Base-by-base conservation (phyloP, 768 basidiomycete species). In the Leccinum boreale region DNA sequence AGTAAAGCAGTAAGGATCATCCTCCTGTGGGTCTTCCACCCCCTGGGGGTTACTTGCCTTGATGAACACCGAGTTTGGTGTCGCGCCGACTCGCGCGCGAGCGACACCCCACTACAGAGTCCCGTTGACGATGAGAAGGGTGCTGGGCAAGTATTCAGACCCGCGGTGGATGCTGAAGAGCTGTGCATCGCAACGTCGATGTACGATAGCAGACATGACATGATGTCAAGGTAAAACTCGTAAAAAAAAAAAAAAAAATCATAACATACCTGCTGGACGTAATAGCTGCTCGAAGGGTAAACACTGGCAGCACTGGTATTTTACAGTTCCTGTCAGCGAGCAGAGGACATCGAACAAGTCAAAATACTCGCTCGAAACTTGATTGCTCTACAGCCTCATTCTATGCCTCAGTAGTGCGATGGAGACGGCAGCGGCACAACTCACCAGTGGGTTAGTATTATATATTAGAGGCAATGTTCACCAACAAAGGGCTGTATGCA, bases 61-160 rank as follows among this genome's bases (percentile, higher is more conserved):
- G 72, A 87, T 80, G 58, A 82, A 80, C 65, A 0, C 69, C 66
- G 31, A 58, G 45, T 1, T 52, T 52, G 7, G 31, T 35, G 8
- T 65, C 70, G 3, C 60, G 29, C 29, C 29, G 29, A 29, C 29
- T 29, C 29, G 29, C 29, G 29, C 29, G 29, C 11, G 67, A 3
- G 74, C 72, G 58, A 86, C 80, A 61, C 83, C 85, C 86, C 86
- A 88, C 70, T 81, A 81, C 2, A 84, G 66, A 3, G 83, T 81
- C 6, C 81, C 82, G 7, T 65, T 73, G 4, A 61, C 57, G 23
- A 58, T 70, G 5, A 85, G 85, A 1, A 85, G 74, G 0, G 84
- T 86, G 62, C 81, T 85, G 2, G 85, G 81, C 1, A 87, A 66
- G 63, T 85, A 86, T 61, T 78, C 77, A 52, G 85, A 80, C 8